Conservation (phyloP, 75 land plant genomes). For the Picea glauca region DNA sequence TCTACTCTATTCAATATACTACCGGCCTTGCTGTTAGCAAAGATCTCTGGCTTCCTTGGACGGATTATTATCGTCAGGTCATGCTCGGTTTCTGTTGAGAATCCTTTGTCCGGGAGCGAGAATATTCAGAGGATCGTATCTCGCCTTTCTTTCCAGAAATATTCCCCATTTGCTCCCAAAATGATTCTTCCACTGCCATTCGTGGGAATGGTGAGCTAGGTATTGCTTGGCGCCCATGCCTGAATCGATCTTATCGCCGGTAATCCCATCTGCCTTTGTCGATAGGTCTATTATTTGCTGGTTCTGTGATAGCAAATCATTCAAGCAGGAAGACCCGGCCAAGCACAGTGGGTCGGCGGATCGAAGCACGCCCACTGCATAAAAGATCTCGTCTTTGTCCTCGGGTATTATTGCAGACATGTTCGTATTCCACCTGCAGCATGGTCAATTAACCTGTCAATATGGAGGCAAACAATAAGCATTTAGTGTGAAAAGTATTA, state of each 20-base stretch:
- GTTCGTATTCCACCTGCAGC: not conserved
- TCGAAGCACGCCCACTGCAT: slow-evolving; percentile 31
- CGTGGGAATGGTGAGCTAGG: slow-evolving; percentile 15
- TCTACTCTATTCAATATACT: too few relatives aligned
- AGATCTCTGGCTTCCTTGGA: too few relatives aligned
- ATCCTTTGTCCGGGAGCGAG: slow-evolving; percentile 39
- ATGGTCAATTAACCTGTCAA: not conserved
- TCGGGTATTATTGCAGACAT: not conserved
- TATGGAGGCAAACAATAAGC: too few relatives aligned
- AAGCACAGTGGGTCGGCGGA: slow-evolving; percentile 4
- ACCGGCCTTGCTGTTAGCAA: too few relatives aligned
- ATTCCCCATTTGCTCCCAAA: slow-evolving; percentile 23
- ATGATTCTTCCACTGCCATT: slow-evolving; percentile 25
- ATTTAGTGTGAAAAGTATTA: too few relatives aligned
- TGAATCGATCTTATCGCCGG: not conserved
- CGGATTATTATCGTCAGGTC: too few relatives aligned
- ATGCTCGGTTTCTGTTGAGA: slow-evolving; percentile 4
- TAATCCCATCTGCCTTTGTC: not conserved
- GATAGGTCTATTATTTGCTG: slow-evolving; percentile 15
- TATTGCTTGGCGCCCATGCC: slow-evolving; percentile 24
- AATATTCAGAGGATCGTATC: slow-evolving; percentile 21
- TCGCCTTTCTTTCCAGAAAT: slow-evolving; percentile 18
- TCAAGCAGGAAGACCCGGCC: not conserved
- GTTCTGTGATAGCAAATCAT: slow-evolving; percentile 16
- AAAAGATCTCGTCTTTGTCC: slow-evolving; percentile 21